Evolutionary conservation across 2,329 filamentous ascomycete genomes (phyloP).

Genomic region (Phialophora verrucosa): DNA sequence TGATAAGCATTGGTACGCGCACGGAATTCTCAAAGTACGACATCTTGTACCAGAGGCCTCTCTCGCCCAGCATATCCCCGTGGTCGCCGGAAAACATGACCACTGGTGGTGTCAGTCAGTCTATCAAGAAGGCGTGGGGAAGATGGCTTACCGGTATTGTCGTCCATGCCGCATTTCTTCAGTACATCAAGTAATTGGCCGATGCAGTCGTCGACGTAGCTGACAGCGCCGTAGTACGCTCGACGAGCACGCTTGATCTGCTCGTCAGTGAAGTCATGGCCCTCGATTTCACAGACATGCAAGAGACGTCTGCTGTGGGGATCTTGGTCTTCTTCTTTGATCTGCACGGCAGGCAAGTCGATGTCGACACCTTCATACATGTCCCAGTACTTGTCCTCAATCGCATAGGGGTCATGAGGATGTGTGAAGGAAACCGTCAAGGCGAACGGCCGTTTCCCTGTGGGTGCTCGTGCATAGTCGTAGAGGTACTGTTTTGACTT

Average conservation of each 20-base stretch:
- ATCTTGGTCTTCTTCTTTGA: slow-evolving; percentile 80
- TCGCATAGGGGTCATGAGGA: slow-evolving; percentile 93
- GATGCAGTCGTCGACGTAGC: slow-evolving; percentile 91
- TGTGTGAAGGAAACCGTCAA: slow-evolving; percentile 93
- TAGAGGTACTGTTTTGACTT: slow-evolving; percentile 88
- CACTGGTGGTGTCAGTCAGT: slow-evolving; percentile 23
- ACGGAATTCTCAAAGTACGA: slow-evolving; percentile 92
- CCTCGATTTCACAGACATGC: slow-evolving; percentile 85
- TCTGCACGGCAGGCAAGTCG: slow-evolving; percentile 72
- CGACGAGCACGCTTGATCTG: slow-evolving; percentile 84
- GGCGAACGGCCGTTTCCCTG: slow-evolving; percentile 77
- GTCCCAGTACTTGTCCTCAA: slow-evolving; percentile 93
- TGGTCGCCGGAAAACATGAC: slow-evolving; percentile 93
- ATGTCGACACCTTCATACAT: slow-evolving; percentile 89
- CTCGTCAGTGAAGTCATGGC: slow-evolving; percentile 80
- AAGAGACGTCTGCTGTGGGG: slow-evolving; percentile 84
- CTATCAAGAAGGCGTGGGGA: not conserved
- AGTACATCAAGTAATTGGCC: slow-evolving; percentile 79
- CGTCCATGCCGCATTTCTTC: slow-evolving; percentile 76
- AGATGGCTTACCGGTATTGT: slow-evolving; percentile 65
- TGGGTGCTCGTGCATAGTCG: slow-evolving; percentile 79
- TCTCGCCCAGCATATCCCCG: slow-evolving; percentile 94
- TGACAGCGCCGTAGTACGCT: slow-evolving; percentile 91
- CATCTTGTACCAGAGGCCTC: slow-evolving; percentile 96
- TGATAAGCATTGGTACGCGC: slow-evolving; percentile 84